Percentiles rank a stretch among this genome's conserved stretches.
phyloP scores from a whole-genome alignment of 257 asterid species.

The Dorcoceras hygrometricum region DNA sequence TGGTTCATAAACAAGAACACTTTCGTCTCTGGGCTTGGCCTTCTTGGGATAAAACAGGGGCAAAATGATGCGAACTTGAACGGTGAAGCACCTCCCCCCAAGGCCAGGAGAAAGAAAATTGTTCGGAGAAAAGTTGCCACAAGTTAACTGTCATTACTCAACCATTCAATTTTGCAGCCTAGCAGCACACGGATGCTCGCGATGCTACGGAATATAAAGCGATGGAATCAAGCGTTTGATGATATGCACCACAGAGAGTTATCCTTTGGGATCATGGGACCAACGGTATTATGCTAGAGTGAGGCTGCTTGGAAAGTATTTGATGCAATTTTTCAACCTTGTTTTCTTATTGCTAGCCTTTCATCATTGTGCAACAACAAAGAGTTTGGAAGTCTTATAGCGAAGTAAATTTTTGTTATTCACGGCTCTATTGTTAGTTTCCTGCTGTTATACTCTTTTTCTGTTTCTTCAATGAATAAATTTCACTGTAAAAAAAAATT shows the following conservation, averaged over 20 bases:
- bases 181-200: constrained; percentile 23
- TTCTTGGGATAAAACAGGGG: constrained; percentile 75
- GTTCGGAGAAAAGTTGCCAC: constrained; percentile 74
- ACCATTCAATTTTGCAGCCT: constrained; percentile 51
- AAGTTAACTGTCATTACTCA: constrained; percentile 35
- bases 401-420: background rate
- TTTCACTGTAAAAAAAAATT: no score
- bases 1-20: constrained; percentile 93
- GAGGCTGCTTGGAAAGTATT: constrained; percentile 22
- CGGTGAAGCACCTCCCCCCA: constrained; percentile 53
- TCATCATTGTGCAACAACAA: constrained; percentile 14
- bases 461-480: no score
- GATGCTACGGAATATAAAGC: constrained; percentile 7
- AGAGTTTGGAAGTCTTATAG: constrained; percentile 14
- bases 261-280: constrained; percentile 13
- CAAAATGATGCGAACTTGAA: constrained; percentile 35
- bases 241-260: background rate
- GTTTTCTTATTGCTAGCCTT: constrained; percentile 22
- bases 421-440: background rate
- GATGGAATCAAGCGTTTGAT: background rate
- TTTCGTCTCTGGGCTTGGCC: constrained; percentile 87
- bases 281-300: constrained; percentile 18
- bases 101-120: constrained; percentile 76
- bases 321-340: constrained; percentile 20
- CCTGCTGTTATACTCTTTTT: no score